Conservation (phyloP, 148 eudicot genomes). For the Camellia sinensis region DNA sequence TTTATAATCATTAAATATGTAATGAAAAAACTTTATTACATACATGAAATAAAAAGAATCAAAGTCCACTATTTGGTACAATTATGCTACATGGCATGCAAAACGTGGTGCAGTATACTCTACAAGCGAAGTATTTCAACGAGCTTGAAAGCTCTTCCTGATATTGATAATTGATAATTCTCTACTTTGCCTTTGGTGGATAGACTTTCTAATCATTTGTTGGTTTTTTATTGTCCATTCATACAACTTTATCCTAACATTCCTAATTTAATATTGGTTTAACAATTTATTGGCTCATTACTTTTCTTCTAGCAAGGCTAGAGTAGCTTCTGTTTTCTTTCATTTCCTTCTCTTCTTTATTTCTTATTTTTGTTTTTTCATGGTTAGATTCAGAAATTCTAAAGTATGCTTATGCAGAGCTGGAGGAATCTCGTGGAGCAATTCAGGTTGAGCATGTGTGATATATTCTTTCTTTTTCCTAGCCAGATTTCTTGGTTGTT, state of each 20-base stretch:
- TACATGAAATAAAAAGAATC: not conserved
- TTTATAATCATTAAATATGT: slow-evolving; percentile 57
- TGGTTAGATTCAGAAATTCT: no score
- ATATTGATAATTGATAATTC: slow-evolving; percentile 28
- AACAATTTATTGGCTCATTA: no score
- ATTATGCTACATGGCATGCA: slow-evolving; percentile 95
- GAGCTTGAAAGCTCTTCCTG: slow-evolving; percentile 98
- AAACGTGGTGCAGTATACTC: slow-evolving; percentile 86
- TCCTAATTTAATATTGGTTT: no score
- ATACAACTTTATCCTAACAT: no score
- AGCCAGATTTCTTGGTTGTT: no score
- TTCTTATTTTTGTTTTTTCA: no score
- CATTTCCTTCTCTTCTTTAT: no score
- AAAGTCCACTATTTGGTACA: slow-evolving; percentile 95
- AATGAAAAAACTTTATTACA: slow-evolving; percentile 42
- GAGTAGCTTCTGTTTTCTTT: no score
- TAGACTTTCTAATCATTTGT: not conserved
- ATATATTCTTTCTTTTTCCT: no score
- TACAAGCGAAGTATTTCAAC: slow-evolving; percentile 77
- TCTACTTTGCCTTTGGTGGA: slow-evolving; percentile 10
- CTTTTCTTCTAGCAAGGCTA: no score
- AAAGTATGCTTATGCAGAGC: slow-evolving; percentile 90
- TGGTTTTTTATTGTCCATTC: not conserved
- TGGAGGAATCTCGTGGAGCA: slow-evolving; percentile 97
- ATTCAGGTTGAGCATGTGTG: slow-evolving; percentile 48